phyloP scores from a whole-genome alignment of 371 early-diverging fungal genomes.

The Smittium culicis region DNA sequence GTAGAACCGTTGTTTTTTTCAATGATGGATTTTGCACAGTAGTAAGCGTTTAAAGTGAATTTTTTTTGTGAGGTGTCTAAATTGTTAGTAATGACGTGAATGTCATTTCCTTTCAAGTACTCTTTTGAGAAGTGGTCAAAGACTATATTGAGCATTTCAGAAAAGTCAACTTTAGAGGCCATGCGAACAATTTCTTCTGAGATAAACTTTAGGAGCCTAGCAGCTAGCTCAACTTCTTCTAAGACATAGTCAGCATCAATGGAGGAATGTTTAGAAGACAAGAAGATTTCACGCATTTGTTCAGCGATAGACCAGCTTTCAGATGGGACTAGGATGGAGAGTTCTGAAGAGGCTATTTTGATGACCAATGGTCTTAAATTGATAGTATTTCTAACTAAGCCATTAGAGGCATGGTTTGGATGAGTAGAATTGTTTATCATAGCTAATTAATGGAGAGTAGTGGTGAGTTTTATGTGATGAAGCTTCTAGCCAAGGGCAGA shows the following conservation, averaged over 20 bases:
- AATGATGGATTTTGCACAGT: slow-evolving; percentile 57
- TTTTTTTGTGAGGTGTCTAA: slow-evolving; percentile 32
- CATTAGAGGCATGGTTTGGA: background rate
- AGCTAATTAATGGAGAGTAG: slow-evolving; percentile 17
- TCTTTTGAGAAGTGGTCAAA: slow-evolving; percentile 59
- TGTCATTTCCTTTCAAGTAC: slow-evolving; percentile 67
- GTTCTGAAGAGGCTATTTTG: slow-evolving; percentile 63
- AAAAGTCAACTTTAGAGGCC: slow-evolving; percentile 29
- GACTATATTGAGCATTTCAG: slow-evolving; percentile 58
- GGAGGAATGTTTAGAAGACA: slow-evolving; percentile 22
- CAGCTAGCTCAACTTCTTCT: slow-evolving; percentile 58
- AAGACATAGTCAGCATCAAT: slow-evolving; percentile 37
- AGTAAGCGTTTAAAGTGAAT: slow-evolving; percentile 64
- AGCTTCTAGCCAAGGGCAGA: background rate
- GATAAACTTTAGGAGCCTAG: slow-evolving; percentile 57
- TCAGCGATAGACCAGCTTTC: slow-evolving; percentile 83
- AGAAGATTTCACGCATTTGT: slow-evolving; percentile 65
- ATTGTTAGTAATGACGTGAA: slow-evolving; percentile 56
- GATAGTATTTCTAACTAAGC: slow-evolving; percentile 18
- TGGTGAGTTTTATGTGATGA: background rate
- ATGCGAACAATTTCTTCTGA: slow-evolving; percentile 37
- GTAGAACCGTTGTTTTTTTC: slow-evolving; percentile 15
- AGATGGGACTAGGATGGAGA: slow-evolving; percentile 67
- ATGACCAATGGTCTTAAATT: slow-evolving; percentile 62
- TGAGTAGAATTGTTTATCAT: slow-evolving; percentile 9